Base-by-base conservation (phyloP, 257 asterid genomes). In the Solanum etuberosum region DNA sequence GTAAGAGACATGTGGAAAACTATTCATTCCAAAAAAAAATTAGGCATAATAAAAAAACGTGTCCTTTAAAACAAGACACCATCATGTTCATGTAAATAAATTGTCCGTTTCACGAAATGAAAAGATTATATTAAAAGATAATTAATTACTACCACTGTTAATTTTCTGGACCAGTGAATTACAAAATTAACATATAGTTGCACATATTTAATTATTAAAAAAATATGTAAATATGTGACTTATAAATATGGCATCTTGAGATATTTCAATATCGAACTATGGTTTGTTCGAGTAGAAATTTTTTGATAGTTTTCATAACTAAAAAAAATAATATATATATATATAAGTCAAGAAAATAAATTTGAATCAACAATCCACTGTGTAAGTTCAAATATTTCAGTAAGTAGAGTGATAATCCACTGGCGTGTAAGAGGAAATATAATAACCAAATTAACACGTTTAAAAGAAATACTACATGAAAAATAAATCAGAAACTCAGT, bases 31-130 rank as follows among this genome's bases (percentile, higher is more conserved):
- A 54, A 54, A 51, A 51, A 32, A 14, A 7, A 16, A 18, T 6
- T 54, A 18, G 4, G n/a, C 4, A 0, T 54, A 18, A 6, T 18
- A 18, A 16, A 18, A 16, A 2, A 18, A 18, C 0, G 2, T 18
- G 2, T 54, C 4, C n/a, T 54, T 54, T 54, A 54, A 54, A 48
- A 0, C 9, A 54, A 54, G n/a, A 7, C 0, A 16, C 3, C 1
- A 51, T 54, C 63, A 54, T 54, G 0, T 54, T 18, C 1, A 20
- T 18, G 1, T 9, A 21, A 21, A 9, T 59, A 59, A 0, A 59
- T 59, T 59, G 5, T 59, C 0, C 1, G 0, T 0, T 20, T 59
- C 27, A 9, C 23, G 0, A 9, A 6, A 18, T 54, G 6, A 1
- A 59, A 59, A 9, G 1, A 59, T 23, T 21, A 23, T 59, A 59